A percentile compares a stretch with the other conserved stretches of the same genome.
These are phyloP conservation scores for Leptographium lundbergii DNA, from an alignment of 2,329 filamentous ascomycete genomes.

Conservation along the genomic window DNA sequence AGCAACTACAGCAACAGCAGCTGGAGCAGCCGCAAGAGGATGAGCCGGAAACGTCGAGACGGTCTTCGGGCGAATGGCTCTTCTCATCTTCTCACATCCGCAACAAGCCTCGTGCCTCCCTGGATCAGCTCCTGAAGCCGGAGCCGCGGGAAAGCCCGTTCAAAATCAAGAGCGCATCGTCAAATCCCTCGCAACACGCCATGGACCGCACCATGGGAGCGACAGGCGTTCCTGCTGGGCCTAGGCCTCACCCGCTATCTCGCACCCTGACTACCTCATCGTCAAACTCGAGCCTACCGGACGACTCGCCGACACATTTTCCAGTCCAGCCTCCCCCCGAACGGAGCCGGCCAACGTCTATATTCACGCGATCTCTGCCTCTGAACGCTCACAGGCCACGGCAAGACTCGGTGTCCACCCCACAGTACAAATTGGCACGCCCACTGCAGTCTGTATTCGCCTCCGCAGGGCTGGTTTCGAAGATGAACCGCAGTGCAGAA, in stretches of 20 bases:
- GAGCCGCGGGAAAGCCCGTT: conserved; percentile 52
- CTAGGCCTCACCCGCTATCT: conserved; percentile 70
- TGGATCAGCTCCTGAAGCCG: conserved; percentile 65
- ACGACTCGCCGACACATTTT: conserved; percentile 57
- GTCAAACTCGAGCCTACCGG: conserved; percentile 63
- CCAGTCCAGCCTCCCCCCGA: conserved; percentile 40
- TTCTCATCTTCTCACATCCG: conserved; percentile 42
- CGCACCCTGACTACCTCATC: conserved; percentile 79
- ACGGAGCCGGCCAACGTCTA: conserved; percentile 26
- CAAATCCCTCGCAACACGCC: conserved; percentile 39
- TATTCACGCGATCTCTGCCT: conserved; percentile 67
- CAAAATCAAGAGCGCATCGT: conserved; percentile 36
- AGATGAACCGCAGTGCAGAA: conserved; percentile 77
- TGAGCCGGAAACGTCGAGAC: conserved; percentile 3
- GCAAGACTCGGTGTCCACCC: conserved; percentile 50
- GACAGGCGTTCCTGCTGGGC: conserved; percentile 12
- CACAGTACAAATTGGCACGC: conserved; percentile 64
- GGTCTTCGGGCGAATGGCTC: conserved; percentile 8
- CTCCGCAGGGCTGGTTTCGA: conserved; percentile 89
- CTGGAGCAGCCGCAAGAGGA: neutral
- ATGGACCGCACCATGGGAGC: conserved; percentile 23
- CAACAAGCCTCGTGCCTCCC: conserved; percentile 59
- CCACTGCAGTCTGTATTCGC: conserved; percentile 76
- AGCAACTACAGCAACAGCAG: conserved; percentile 27
- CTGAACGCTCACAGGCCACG: conserved; percentile 40